These are phyloP conservation scores for Trichosporon sp. DNA, from an alignment of 1,284 basidiomycete genomes.

Conservation along the genomic window DNA sequence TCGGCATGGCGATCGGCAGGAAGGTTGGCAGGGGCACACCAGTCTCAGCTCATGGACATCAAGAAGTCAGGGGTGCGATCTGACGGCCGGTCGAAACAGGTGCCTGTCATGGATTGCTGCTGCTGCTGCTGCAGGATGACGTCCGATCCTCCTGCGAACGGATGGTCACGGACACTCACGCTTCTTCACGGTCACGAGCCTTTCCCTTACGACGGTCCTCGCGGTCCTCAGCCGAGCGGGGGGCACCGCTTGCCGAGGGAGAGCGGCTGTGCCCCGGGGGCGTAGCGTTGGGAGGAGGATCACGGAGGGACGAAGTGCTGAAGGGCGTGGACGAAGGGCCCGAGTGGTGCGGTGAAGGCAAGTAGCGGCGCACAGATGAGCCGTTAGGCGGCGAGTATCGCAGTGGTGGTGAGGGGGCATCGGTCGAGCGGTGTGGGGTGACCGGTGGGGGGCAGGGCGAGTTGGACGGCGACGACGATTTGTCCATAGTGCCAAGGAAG, in stretches of 20 bases:
- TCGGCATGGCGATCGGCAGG: not conserved
- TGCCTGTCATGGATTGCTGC: not conserved
- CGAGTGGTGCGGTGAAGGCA: not conserved
- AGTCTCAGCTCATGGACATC: not conserved
- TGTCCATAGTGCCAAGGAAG: not conserved
- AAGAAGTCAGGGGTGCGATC: not conserved
- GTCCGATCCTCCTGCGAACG: not conserved
- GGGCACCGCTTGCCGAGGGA: slow-evolving; percentile 8
- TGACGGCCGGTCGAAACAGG: not conserved
- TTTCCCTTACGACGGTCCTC: slow-evolving; percentile 19
- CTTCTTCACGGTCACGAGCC: slow-evolving; percentile 18
- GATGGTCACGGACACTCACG: slow-evolving; percentile 15
- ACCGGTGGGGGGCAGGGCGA: not conserved
- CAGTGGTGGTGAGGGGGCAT: not conserved
- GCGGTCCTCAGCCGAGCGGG: slow-evolving; percentile 9
- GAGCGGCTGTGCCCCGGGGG: slow-evolving; percentile 25
- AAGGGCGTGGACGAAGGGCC: slow-evolving; percentile 1
- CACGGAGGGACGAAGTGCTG: slow-evolving; percentile 33
- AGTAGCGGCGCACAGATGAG: not conserved
- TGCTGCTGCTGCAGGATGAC: no score
- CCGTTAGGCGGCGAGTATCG: not conserved
- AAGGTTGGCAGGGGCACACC: not conserved
- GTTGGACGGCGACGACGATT: not conserved
- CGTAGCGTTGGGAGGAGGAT: slow-evolving; percentile 27
- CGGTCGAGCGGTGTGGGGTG: not conserved